Base-by-base conservation (phyloP, 441 rosid species). In the Capsella rubella region DNA sequence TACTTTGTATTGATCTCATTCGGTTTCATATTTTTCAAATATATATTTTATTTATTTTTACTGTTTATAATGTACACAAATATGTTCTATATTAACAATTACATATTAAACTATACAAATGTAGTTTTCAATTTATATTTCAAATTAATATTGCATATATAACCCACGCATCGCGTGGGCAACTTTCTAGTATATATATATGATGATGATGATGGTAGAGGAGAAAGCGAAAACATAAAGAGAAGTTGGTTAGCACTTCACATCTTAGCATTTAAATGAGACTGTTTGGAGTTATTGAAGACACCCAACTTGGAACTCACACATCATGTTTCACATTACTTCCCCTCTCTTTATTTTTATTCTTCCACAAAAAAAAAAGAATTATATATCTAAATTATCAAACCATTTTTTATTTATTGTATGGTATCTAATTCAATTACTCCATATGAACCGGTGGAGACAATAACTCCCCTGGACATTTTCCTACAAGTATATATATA, bases 261-360 rank as follows among this genome's bases (percentile, higher is more conserved):
- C 83, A 78, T 74, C 79, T 69, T 55, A 78, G 83, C 70, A 79
- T 72, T 79, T 71, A 78, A 72, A 72, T 72, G 80, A 73, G 74
- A 21, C 74, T 60, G 74, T 58, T 71, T 67, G 80, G 74, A 79
- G 80, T 64, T 79, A 78, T 72, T 78, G 81, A 78, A 72, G 53
- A 72, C 74, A 78, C 70, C 81, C 77, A 78, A 78, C 81, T 78
- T 67, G 77, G 65, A 72, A 72, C 77, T 67, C 70, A 37, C 70
- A 53, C 66, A 60, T 78, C 81, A 66, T 66, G 51, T 51, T 72
- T 65, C 64, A 58, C 69, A 72, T 78, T 67, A 54, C 69, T 72
- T 67, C 18, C 64, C 63, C 52, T 11, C 15, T 45, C 49, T 21
- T 8, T 13, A 16, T 58, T 29, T 46, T 46, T 4, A 14, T 43